Conservation (phyloP, 2,329 filamentous ascomycete genomes). For the Neurospora sp. region DNA sequence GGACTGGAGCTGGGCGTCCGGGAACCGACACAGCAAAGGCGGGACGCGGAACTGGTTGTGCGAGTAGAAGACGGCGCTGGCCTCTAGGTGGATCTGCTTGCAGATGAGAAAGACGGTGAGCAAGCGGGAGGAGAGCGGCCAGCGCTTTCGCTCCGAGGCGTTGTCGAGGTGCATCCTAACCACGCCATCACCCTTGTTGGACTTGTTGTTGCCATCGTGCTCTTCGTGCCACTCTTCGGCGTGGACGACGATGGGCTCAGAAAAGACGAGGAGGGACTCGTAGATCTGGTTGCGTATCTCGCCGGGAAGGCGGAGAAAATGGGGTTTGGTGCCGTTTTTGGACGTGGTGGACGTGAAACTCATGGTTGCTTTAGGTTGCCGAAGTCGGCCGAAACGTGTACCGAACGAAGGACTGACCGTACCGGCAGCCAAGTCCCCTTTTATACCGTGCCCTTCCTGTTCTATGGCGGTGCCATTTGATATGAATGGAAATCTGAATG, state of each 20-base stretch:
- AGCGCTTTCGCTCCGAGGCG: background rate
- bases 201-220: background rate
- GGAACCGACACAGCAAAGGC: background rate
- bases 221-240: background rate
- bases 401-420: background rate
- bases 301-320: conserved; percentile 8
- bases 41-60: conserved; percentile 7
- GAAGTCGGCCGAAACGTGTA: background rate
- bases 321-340: background rate
- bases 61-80: conserved; percentile 9
- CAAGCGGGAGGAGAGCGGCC: background rate
- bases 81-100: conserved; percentile 8
- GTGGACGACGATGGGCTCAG: conserved; percentile 5
- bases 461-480: background rate
- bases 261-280: conserved; percentile 6
- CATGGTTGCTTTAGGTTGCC: background rate
- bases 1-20: conserved; percentile 5
- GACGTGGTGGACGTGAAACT: background rate
- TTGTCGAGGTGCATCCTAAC: background rate
- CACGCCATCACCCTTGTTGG: background rate
- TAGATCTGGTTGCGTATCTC: conserved; percentile 15
- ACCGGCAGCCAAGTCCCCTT: background rate
- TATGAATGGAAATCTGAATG: background rate
- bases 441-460: background rate
- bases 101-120: conserved; percentile 6